Percentiles rank a stretch among this genome's conserved stretches.
These are phyloP conservation scores for Mallotus japonicus DNA, from an alignment of 441 rosid genomes.

Conservation along the genomic window DNA sequence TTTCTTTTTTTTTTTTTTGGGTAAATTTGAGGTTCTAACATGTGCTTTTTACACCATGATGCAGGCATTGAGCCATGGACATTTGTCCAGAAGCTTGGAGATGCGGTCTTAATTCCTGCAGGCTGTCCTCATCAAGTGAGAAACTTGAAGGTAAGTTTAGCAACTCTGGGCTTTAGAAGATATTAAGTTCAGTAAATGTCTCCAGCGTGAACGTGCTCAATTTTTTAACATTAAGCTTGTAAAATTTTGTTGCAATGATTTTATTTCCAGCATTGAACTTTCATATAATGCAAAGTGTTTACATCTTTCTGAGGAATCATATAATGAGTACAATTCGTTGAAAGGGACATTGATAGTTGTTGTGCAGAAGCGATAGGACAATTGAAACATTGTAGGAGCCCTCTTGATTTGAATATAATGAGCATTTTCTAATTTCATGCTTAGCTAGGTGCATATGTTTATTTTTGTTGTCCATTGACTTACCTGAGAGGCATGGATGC, in stretches of 20 bases:
- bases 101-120: slow-evolving; percentile 87
- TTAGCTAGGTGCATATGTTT: not conserved
- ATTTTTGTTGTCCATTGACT: not conserved
- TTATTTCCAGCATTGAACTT: not conserved
- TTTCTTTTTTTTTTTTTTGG: not conserved
- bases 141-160: slow-evolving; percentile 64
- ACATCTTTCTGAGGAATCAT: not conserved
- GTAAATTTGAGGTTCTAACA: not conserved
- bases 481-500: not conserved
- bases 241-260: not conserved
- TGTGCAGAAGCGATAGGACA: not conserved
- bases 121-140: slow-evolving; percentile 98
- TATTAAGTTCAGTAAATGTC: not conserved
- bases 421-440: slow-evolving; percentile 11
- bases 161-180: not conserved
- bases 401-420: not conserved
- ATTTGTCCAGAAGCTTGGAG: slow-evolving; percentile 82
- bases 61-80: slow-evolving; percentile 93
- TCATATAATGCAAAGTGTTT: not conserved
- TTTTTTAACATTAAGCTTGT: not conserved
- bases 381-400: not conserved
- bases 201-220: not conserved
- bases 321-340: not conserved
- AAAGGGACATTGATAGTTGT: not conserved
- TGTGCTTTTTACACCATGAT: slow-evolving; percentile 14